These are phyloP conservation scores for Mrakia frigida DNA, from an alignment of 768 basidiomycete species.

Conservation along the genomic window DNA sequence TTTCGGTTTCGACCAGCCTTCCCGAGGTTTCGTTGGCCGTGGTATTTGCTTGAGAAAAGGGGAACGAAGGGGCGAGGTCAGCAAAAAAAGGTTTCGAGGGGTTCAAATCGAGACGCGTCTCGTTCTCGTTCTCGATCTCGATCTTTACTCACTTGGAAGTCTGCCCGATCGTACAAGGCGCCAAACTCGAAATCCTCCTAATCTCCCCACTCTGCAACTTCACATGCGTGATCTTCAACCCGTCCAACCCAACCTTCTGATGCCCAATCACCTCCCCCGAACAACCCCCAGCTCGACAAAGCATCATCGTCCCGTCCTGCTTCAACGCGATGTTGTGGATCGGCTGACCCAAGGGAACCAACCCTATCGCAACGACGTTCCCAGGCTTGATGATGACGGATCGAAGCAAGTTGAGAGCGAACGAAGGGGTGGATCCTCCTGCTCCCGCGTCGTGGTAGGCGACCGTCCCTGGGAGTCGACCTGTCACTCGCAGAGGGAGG, in stretches of 20 bases:
- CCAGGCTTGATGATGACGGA: conserved; percentile 78
- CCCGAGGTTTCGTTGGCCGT: conserved; percentile 76
- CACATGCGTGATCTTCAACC: conserved; percentile 69
- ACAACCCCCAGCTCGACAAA: conserved; percentile 85
- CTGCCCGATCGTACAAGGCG: conserved; percentile 86
- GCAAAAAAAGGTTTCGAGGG: too few species aligned
- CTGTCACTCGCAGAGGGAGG: conserved; percentile 43
- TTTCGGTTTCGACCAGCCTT: conserved; percentile 87
- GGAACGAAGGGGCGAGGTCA: neutral
- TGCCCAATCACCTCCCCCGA: conserved; percentile 76
- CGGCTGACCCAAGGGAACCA: conserved; percentile 88
- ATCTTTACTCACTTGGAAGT: conserved; percentile 78
- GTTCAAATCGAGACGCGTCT: neutral
- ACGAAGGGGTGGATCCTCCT: conserved; percentile 31
- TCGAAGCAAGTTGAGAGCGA: conserved; percentile 74
- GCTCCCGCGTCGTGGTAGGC: conserved; percentile 8
- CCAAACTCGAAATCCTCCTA: conserved; percentile 63
- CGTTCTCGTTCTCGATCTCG: too few species aligned
- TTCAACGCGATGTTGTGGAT: conserved; percentile 79
- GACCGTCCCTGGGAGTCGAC: neutral
- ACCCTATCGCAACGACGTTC: conserved; percentile 83
- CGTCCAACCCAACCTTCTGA: conserved; percentile 49
- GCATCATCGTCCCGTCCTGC: conserved; percentile 67
- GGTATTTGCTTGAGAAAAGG: conserved; percentile 52
- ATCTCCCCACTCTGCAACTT: conserved; percentile 89